phyloP scores from a whole-genome alignment of 306 rosid species.

The Hippophae gyantsensis region DNA sequence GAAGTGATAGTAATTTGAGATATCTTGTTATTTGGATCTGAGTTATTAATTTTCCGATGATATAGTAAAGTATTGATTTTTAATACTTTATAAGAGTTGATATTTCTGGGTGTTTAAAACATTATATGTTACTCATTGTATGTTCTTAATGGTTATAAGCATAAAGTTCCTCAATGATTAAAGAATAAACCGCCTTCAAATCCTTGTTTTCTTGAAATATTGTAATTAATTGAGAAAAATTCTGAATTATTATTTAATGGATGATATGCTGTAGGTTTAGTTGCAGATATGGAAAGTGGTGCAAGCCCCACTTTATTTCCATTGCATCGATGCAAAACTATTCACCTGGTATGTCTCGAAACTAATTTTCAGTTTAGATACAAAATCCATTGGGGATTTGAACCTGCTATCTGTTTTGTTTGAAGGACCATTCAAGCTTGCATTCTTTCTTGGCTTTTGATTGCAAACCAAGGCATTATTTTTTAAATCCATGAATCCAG shows the following conservation, averaged over 20 bases:
- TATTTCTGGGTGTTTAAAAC: too few relatives aligned
- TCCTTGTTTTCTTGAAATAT: constrained; percentile 2
- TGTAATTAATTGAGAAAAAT: not conserved
- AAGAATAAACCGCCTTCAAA: not conserved
- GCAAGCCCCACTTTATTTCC: constrained; percentile 34
- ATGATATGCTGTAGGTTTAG: constrained; percentile 9
- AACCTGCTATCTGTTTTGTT: constrained; percentile 20
- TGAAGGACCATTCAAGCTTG: constrained; percentile 25
- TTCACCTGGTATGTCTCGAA: constrained; percentile 42
- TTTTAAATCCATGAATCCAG: constrained; percentile 35
- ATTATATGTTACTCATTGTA: too few relatives aligned
- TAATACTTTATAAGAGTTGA: too few relatives aligned
- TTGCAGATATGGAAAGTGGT: constrained; percentile 49
- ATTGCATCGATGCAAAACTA: constrained; percentile 41
- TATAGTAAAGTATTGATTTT: too few relatives aligned
- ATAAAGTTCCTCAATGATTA: too few relatives aligned
- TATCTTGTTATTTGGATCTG: too few relatives aligned
- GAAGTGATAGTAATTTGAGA: too few relatives aligned
- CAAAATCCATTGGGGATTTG: constrained; percentile 16
- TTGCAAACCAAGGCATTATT: constrained; percentile 21
- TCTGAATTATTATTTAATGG: constrained; percentile 2
- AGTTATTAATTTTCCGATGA: too few relatives aligned
- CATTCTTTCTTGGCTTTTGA: constrained; percentile 23
- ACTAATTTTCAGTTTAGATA: constrained; percentile 8
- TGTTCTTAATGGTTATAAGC: too few relatives aligned